A percentile compares a stretch with the other conserved stretches of the same genome.
These are phyloP conservation scores for Onygena corvina DNA, from an alignment of 2,329 filamentous ascomycete genomes.

Conservation along the genomic window DNA sequence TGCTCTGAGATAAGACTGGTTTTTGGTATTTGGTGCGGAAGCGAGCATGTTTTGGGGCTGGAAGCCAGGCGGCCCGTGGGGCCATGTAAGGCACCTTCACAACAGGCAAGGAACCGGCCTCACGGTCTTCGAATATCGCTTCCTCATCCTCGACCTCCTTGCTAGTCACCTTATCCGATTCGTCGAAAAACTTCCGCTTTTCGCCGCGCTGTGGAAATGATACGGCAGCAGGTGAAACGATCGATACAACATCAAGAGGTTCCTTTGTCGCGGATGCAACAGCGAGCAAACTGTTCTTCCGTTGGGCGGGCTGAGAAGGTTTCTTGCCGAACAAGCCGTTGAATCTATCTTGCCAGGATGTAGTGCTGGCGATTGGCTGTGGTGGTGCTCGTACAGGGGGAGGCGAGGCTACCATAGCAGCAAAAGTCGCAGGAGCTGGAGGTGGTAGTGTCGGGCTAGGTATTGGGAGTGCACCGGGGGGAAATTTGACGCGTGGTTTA, in stretches of 20 bases:
- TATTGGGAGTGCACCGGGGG: slow-evolving; percentile 38
- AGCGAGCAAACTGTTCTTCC: slow-evolving; percentile 45
- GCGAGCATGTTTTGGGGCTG: slow-evolving; percentile 34
- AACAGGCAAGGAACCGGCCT: slow-evolving; percentile 63
- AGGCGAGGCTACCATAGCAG: slow-evolving; percentile 33
- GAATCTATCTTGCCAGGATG: slow-evolving; percentile 69
- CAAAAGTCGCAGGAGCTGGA: slow-evolving; percentile 35
- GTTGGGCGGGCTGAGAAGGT: slow-evolving; percentile 28
- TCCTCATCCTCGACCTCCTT: slow-evolving; percentile 67
- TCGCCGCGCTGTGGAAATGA: slow-evolving; percentile 47
- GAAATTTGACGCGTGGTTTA: slow-evolving; percentile 68
- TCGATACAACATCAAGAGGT: slow-evolving; percentile 47
- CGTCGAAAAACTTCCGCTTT: slow-evolving; percentile 26
- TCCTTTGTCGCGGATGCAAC: slow-evolving; percentile 58
- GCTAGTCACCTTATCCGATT: slow-evolving; percentile 40
- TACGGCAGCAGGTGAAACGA: slow-evolving; percentile 51
- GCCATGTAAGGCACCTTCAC: slow-evolving; percentile 54
- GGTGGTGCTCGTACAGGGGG: slow-evolving; percentile 29
- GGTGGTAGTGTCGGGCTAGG: slow-evolving; percentile 28
- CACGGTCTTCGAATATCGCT: slow-evolving; percentile 68
- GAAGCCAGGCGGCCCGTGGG: slow-evolving; percentile 52
- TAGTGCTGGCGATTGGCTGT: slow-evolving; percentile 36
- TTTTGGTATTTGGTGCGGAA: slow-evolving; percentile 40
- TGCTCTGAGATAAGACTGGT: slow-evolving; percentile 41
- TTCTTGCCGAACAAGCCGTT: slow-evolving; percentile 64